Percentiles rank a stretch among this genome's conserved stretches.
These are phyloP conservation scores for Comarum palustre DNA, from an alignment of 306 rosid genomes.

Conservation along the genomic window DNA sequence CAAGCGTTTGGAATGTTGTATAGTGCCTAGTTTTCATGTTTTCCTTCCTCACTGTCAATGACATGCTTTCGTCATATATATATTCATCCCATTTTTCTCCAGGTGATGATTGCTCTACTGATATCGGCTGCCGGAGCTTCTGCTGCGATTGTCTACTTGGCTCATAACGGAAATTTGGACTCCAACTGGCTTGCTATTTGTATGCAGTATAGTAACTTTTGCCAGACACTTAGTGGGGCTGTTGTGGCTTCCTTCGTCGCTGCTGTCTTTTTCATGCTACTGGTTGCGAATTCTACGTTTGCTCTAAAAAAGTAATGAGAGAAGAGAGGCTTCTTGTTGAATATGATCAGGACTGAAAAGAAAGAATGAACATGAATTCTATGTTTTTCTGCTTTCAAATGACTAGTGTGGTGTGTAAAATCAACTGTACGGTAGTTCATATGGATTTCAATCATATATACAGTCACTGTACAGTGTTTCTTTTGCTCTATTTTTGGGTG, in stretches of 20 bases:
- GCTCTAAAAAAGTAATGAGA: conserved; percentile 37
- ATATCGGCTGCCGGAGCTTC: conserved; percentile 50
- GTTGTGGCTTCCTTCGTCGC: conserved; percentile 47
- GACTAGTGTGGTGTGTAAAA: not conserved
- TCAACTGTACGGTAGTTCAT: not conserved
- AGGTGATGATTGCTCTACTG: conserved; percentile 43
- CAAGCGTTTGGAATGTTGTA: not conserved
- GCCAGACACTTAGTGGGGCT: conserved; percentile 41
- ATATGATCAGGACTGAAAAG: not conserved
- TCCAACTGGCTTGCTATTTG: conserved; percentile 63
- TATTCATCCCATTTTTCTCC: conserved; percentile 5
- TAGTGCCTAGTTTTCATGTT: not conserved
- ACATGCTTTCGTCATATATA: not conserved
- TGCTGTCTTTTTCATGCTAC: conserved; percentile 24
- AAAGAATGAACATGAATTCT: not conserved
- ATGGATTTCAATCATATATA: too few relatives aligned
- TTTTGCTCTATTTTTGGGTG: too few relatives aligned
- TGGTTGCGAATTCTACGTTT: conserved; percentile 44
- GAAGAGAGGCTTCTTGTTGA: not conserved
- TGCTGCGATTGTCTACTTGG: conserved; percentile 47
- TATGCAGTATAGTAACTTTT: conserved; percentile 40
- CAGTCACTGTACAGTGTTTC: too few relatives aligned
- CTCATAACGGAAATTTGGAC: conserved; percentile 61
- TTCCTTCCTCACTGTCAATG: not conserved
- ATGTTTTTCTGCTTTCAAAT: not conserved